Evolutionary conservation across 2,329 filamentous ascomycete species (phyloP).

Genomic region (Celoporthe dispersa): DNA sequence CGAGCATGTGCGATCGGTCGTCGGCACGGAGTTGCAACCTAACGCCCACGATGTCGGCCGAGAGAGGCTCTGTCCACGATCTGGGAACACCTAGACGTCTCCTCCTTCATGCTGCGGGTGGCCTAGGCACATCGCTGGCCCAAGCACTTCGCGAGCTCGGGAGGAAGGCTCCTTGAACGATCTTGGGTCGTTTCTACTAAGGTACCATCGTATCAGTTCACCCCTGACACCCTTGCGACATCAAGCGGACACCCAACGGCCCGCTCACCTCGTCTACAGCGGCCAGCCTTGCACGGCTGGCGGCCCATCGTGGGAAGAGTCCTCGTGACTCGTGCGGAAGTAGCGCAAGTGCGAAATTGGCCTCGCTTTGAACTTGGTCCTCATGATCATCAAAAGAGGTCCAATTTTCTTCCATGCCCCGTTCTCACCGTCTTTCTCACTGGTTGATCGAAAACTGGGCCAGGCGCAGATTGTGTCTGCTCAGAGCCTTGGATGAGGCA

Average conservation of each 20-base stretch:
- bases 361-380: slow-evolving; percentile 9
- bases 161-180: not conserved
- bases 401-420: slow-evolving; percentile 21
- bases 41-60: not conserved
- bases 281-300: slow-evolving; percentile 18
- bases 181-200: slow-evolving; percentile 3
- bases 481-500: slow-evolving; percentile 16
- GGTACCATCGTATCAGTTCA: not conserved
- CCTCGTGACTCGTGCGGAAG: slow-evolving; percentile 19
- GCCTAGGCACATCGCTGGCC: not conserved
- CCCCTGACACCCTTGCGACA: slow-evolving; percentile 25
- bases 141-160: not conserved
- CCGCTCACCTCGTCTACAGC: slow-evolving; percentile 11
- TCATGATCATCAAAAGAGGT: slow-evolving; percentile 11
- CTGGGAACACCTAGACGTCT: not conserved
- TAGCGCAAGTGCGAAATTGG: slow-evolving; percentile 21
- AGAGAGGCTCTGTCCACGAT: not conserved
- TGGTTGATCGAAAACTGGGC: slow-evolving; percentile 23
- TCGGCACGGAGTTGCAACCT: not conserved
- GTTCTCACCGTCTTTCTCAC: slow-evolving; percentile 27
- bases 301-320: slow-evolving; percentile 4
- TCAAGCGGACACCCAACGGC: slow-evolving; percentile 26
- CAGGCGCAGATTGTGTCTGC: slow-evolving; percentile 21
- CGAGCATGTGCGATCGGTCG: slow-evolving; percentile 9
- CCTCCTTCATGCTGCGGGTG: not conserved